Percentiles rank a stretch among this genome's conserved stretches.
phyloP scores from a whole-genome alignment of 768 basidiomycete species.

The Boletus vermiculosoides region DNA sequence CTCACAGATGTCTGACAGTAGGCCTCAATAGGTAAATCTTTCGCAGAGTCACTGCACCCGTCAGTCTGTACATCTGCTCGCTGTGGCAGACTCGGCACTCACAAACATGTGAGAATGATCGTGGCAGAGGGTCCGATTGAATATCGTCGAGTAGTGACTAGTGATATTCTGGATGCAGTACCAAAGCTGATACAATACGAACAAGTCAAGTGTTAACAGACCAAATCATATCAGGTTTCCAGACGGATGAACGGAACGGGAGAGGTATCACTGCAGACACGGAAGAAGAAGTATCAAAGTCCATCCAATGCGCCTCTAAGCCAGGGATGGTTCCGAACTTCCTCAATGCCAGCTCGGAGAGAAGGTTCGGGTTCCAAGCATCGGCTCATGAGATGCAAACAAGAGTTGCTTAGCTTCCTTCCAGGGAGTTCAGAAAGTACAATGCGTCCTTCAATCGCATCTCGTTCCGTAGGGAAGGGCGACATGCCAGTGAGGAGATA shows the following conservation, averaged over 20 bases:
- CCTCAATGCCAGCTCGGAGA: constrained; percentile 74
- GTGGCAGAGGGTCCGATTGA: not conserved
- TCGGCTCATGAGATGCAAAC: constrained; percentile 62
- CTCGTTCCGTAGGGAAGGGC: constrained; percentile 86
- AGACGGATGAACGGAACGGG: constrained; percentile 2
- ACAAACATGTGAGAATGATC: not conserved
- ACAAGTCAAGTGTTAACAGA: constrained; percentile 8
- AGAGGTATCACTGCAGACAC: constrained; percentile 8
- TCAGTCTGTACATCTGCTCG: not conserved
- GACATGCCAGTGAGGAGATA: constrained; percentile 91
- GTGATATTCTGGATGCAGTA: not conserved
- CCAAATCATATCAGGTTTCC: constrained; percentile 8
- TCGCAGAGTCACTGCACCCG: not conserved
- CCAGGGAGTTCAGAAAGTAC: constrained; percentile 44
- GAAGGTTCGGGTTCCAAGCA: constrained; percentile 86
- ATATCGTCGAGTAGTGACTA: not conserved
- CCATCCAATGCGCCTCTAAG: constrained; percentile 38
- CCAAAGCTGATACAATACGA: constrained; percentile 16
- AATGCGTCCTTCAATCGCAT: constrained; percentile 68
- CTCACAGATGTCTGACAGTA: too few relatives aligned
- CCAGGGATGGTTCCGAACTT: constrained; percentile 88
- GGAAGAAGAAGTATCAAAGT: constrained; percentile 9
- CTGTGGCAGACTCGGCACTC: not conserved
- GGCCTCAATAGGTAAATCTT: not conserved
- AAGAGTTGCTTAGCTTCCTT: constrained; percentile 42